Evolutionary conservation across 2,329 filamentous ascomycete genomes (phyloP).

Genomic region (Raffaelea ambrosiae): DNA sequence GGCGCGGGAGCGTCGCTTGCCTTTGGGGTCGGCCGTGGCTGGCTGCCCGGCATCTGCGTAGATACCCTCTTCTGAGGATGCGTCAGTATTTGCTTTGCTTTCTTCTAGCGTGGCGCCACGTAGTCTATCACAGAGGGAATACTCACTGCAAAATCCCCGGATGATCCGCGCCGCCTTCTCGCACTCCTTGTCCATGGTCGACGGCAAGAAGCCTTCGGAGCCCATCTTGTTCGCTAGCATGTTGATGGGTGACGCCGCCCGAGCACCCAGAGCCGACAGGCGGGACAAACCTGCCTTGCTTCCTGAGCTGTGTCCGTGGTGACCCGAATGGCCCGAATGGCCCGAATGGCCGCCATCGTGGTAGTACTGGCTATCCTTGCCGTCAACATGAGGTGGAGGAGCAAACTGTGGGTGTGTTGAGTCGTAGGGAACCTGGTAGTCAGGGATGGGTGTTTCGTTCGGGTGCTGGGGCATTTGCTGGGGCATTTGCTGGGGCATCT

Average conservation of each 20-base stretch:
- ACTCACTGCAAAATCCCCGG: constrained; percentile 73
- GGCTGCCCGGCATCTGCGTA: constrained; percentile 27
- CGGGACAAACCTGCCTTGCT: constrained; percentile 15
- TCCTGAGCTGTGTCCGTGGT: not conserved
- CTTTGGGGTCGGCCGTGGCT: constrained; percentile 20
- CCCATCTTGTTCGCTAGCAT: constrained; percentile 73
- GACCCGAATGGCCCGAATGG: not conserved
- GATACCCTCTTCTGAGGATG: constrained; percentile 39
- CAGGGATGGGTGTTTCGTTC: constrained; percentile 17
- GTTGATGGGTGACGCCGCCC: constrained; percentile 66
- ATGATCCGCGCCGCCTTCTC: constrained; percentile 85
- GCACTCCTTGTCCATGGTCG: constrained; percentile 77
- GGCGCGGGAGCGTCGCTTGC: constrained; percentile 27
- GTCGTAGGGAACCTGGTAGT: constrained; percentile 18
- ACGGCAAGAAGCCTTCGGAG: constrained; percentile 78
- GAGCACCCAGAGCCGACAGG: constrained; percentile 26
- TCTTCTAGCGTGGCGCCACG: too few species aligned
- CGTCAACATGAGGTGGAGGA: constrained; percentile 1
- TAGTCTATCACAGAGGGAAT: not conserved
- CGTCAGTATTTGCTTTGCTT: not conserved
- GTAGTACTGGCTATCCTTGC: not conserved
- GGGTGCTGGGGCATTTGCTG: constrained; percentile 12
- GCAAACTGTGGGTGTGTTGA: constrained; percentile 15
- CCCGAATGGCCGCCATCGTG: not conserved
- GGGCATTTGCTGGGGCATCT: not conserved